These are phyloP conservation scores for Conoideocrella luteorostrata DNA, from an alignment of 2,329 filamentous ascomycete species.

Conservation along the genomic window DNA sequence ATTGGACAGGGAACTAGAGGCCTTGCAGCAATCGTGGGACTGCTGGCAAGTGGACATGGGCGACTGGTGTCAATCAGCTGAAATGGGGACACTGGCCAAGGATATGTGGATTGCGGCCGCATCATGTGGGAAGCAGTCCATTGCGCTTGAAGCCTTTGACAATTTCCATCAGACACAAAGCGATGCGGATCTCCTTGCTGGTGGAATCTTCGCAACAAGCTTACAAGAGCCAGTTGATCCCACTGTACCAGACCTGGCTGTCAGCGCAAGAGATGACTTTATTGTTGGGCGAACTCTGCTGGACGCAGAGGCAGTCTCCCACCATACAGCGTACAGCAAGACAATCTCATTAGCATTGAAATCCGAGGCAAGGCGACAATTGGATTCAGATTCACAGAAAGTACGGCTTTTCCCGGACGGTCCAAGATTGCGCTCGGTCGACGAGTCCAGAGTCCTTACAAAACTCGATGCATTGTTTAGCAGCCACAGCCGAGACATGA, in stretches of 20 bases:
- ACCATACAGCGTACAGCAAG: constrained; percentile 21
- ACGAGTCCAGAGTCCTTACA: constrained; percentile 26
- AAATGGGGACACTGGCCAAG: constrained; percentile 32
- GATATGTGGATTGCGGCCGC: constrained; percentile 8
- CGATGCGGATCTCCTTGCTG: constrained; percentile 55
- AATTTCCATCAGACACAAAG: constrained; percentile 55
- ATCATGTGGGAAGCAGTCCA: constrained; percentile 17
- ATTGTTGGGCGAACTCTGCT: constrained; percentile 41
- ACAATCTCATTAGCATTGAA: constrained; percentile 23
- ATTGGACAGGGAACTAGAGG: constrained; percentile 51
- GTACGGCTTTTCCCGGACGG: background rate
- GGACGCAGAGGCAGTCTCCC: constrained; percentile 33
- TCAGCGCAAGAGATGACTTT: constrained; percentile 43
- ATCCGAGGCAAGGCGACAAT: constrained; percentile 20
- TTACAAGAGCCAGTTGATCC: constrained; percentile 52
- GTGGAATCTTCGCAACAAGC: constrained; percentile 36
- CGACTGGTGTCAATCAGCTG: constrained; percentile 44
- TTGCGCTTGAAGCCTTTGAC: constrained; percentile 44
- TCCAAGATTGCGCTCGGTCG: constrained; percentile 19
- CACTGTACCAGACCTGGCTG: constrained; percentile 50
- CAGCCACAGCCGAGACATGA: constrained; percentile 23
- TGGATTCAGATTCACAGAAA: background rate
- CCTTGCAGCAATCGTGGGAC: constrained; percentile 58
- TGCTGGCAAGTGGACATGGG: constrained; percentile 61
- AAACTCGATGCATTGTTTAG: constrained; percentile 33